Evolutionary conservation across 164 flowering plant genomes (phyloP).

Genomic region (Tetracentron sinense): DNA sequence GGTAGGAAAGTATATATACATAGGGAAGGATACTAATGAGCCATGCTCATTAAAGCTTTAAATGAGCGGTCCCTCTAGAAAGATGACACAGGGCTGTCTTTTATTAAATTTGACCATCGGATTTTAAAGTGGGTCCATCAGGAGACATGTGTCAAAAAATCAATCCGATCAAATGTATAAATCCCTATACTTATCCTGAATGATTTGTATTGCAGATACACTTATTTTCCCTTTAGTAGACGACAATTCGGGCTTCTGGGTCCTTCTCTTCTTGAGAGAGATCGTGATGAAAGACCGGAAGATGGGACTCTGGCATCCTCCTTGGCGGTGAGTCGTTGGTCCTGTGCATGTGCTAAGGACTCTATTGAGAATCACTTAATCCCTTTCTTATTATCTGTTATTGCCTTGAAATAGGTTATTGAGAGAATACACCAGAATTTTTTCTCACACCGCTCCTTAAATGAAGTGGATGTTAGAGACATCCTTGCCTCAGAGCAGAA

Average conservation of each 20-base stretch:
- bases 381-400: neutral
- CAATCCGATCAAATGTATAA: too few relatives aligned
- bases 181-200: neutral
- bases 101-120: too few relatives aligned
- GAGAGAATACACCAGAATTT: slow-evolving; percentile 78
- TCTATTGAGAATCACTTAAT: neutral
- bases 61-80: too few relatives aligned
- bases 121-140: too few relatives aligned
- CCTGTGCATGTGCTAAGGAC: neutral
- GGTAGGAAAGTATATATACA: too few relatives aligned
- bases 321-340: slow-evolving; percentile 56
- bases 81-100: too few relatives aligned
- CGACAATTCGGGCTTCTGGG: slow-evolving; percentile 93
- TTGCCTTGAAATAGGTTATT: slow-evolving; percentile 56
- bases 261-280: slow-evolving; percentile 96
- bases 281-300: slow-evolving; percentile 93
- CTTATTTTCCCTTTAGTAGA: slow-evolving; percentile 93
- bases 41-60: too few relatives aligned
- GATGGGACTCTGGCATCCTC: slow-evolving; percentile 91
- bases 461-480: slow-evolving; percentile 84
- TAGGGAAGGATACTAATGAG: too few relatives aligned
- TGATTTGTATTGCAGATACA: slow-evolving; percentile 53
- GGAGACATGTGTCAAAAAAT: too few relatives aligned
- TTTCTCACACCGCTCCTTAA: slow-evolving; percentile 57
- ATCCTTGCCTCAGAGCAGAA: slow-evolving; percentile 76